Percentiles rank a stretch among this genome's conserved stretches.
Evolutionary conservation across 352 stramenopile genomes (phyloP).

Genomic region (Poterioochromonas sp.): DNA sequence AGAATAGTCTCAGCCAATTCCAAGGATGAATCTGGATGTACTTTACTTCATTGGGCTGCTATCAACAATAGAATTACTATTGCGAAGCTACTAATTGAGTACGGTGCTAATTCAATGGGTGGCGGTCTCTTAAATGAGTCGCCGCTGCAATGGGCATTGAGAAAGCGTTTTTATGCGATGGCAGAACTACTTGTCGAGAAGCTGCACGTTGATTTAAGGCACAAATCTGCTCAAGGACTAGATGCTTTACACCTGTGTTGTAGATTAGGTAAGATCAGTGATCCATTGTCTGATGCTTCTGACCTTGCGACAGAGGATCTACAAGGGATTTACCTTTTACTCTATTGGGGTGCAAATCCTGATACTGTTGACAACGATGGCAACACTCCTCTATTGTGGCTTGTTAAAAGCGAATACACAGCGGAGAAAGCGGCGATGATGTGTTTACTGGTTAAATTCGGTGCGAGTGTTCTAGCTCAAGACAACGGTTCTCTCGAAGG

Average conservation of each 20-base stretch:
- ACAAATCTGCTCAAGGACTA: background rate
- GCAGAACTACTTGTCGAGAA: background rate
- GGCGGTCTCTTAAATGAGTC: conserved; percentile 1
- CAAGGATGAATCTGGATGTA: background rate
- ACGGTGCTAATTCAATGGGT: background rate
- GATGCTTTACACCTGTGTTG: background rate
- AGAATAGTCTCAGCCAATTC: conserved; percentile 16
- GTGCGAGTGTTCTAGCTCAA: background rate
- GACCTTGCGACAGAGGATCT: background rate
- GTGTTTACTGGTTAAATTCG: conserved; percentile 1
- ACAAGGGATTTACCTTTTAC: background rate
- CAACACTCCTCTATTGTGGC: background rate
- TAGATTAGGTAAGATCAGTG: background rate
- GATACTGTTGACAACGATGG: background rate
- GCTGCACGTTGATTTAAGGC: background rate
- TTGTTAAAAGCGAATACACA: background rate
- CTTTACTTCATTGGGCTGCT: conserved; percentile 27
- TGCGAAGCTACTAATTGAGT: background rate
- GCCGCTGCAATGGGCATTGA: conserved; percentile 5
- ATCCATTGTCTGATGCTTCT: background rate
- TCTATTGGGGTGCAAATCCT: conserved; percentile 6
- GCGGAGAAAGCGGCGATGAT: background rate
- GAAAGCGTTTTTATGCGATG: conserved; percentile 5
- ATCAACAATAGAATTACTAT: conserved; percentile 8
- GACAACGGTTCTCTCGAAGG: background rate